Evolutionary conservation across 2,329 filamentous ascomycete genomes (phyloP), one percentile per base, ranked within the genome.

Genomic region (Pseudocercospora cruenta): DNA sequence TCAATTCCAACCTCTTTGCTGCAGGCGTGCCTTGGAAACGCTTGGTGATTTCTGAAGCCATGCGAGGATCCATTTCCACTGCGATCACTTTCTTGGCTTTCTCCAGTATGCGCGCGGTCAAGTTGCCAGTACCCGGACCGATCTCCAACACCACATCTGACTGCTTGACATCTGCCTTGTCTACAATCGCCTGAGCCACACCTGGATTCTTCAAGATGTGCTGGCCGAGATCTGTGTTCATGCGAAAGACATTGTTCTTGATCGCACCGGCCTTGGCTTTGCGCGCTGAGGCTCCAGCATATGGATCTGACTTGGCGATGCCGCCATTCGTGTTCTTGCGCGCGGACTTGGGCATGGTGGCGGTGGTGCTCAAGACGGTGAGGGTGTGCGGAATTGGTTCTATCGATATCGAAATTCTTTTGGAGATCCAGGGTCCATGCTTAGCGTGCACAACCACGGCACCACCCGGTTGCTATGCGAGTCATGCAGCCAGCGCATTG

Each of bases 191-290:
- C 76, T 91, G 89, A 4, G 91, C 91, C 58, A 96, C 91, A 74
- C 91, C 91, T 1, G 92, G 92, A 79, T 96, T 96, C 79, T 97
- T 97, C 71, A 98, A 86, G 68, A 99, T 95, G 79, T 98, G 93
- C 77, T 91, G 89, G 73, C 94, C 93, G 71, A 95, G 87, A 78
- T 94, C 88, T 73, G 91, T 95, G 84, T 96, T 97, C 88, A 97
- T 96, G 79, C 96, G 96, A 87, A 98, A 98, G 80, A 97, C 92
- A 74, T 92, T 94, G 74, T 92, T 94, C 82, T 96, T 93, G 49
- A 83, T 83, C 5, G 82, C 81, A 45, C 80, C 79, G 60, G 70
- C 70, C 59, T 74, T 75, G 47, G 68, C 68, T 77, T 87, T 87
- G 60, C 74, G 72, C 66, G 77, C 71, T 3, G 80, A 77, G 3